These are phyloP conservation scores for Funneliformis mosseae DNA, from an alignment of 192 early-diverging fungal species.

Conservation along the genomic window DNA sequence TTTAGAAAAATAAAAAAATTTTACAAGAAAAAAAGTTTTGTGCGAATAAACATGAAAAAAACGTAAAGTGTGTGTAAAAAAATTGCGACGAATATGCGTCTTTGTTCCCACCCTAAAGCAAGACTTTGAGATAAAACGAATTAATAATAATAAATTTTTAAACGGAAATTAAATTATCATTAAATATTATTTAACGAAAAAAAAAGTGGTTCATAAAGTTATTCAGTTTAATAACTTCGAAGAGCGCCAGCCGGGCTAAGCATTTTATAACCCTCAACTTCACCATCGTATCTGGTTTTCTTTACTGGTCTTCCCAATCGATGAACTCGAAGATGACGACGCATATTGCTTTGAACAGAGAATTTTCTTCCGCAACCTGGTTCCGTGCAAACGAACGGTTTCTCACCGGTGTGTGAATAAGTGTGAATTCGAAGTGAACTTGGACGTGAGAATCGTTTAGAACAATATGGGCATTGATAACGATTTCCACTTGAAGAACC, in stretches of 20 bases:
- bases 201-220: no score
- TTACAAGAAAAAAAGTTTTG: no score
- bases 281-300: constrained; percentile 25
- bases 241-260: background rate
- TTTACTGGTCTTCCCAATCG: constrained; percentile 41
- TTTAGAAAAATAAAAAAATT: no score
- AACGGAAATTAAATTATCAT: no score
- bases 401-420: constrained; percentile 77
- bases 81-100: no score
- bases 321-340: constrained; percentile 68
- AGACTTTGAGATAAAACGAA: no score
- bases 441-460: constrained; percentile 70
- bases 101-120: no score
- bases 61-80: no score
- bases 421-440: constrained; percentile 70
- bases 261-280: constrained; percentile 29
- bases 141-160: no score
- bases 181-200: no score
- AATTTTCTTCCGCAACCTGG: constrained; percentile 69
- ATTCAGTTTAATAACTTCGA: background rate
- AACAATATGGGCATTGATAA: constrained; percentile 63
- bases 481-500: constrained; percentile 44
- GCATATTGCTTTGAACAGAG: constrained; percentile 74
- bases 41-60: no score
- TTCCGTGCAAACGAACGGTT: constrained; percentile 66